A percentile compares a stretch with the other conserved stretches of the same genome.
Conservation (phyloP, 768 basidiomycete species). For the Cytidiella melzeri region DNA sequence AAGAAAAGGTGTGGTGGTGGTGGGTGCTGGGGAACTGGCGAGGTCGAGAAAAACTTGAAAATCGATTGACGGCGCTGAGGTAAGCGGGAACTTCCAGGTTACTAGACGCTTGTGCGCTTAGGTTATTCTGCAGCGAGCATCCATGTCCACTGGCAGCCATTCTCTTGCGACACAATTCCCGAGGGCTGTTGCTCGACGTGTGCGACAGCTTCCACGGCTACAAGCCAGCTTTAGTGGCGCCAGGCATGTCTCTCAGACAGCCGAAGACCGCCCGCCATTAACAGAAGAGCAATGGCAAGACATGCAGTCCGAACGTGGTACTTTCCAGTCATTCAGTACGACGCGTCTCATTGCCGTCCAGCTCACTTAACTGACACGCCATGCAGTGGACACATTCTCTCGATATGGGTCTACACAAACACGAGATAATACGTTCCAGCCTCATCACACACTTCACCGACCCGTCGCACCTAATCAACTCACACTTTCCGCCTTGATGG, state of each 20-base stretch:
- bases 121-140: conserved; percentile 4
- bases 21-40: conserved; percentile 26
- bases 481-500: conserved; percentile 85
- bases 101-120: conserved; percentile 29
- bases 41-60: conserved; percentile 31
- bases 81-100: conserved; percentile 34
- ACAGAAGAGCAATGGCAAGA: conserved; percentile 59
- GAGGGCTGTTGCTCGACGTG: conserved; percentile 16
- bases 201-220: conserved; percentile 5
- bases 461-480: conserved; percentile 54
- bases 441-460: conserved; percentile 62
- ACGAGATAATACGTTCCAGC: conserved; percentile 61
- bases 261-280: conserved; percentile 27
- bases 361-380: conserved; percentile 9
- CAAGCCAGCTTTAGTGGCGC: not conserved
- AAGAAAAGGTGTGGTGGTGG: conserved; percentile 14
- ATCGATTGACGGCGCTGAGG: conserved; percentile 42
- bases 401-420: conserved; percentile 76
- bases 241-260: conserved; percentile 9
- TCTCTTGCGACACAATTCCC: conserved; percentile 15
- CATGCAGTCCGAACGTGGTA: conserved; percentile 54
- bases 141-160: conserved; percentile 24
- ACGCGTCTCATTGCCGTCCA: conserved; percentile 2
- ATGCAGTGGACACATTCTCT: conserved; percentile 53
- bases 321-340: conserved; percentile 51